Percentiles rank a stretch among this genome's conserved stretches.
These are phyloP conservation scores for Suhomyces kunorum DNA, from an alignment of 1,139 yeast species.

Conservation along the genomic window DNA sequence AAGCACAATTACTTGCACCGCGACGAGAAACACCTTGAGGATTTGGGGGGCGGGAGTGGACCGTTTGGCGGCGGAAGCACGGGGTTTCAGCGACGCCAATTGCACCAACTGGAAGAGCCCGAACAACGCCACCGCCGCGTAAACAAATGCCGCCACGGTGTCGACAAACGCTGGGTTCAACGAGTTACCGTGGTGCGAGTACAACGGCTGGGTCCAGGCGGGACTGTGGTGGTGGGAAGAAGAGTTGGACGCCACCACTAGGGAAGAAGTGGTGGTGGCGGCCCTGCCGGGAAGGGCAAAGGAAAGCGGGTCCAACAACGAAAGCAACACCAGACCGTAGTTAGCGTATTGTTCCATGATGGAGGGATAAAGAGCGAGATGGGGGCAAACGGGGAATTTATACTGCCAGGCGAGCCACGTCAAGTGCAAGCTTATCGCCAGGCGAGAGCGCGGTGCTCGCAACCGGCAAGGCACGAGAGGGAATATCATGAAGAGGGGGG, in stretches of 20 bases:
- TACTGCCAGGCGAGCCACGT: not conserved
- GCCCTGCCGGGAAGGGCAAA: not conserved
- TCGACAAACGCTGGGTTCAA: slow-evolving; percentile 20
- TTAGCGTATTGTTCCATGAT: slow-evolving; percentile 6
- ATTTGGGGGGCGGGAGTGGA: slow-evolving; percentile 17
- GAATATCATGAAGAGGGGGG: no score
- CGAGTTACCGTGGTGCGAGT: slow-evolving; percentile 18
- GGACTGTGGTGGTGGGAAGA: not conserved
- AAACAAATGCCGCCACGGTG: slow-evolving; percentile 5
- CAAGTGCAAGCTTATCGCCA: no score
- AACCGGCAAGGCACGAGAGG: no score
- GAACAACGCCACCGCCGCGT: slow-evolving; percentile 14
- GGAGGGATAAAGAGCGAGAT: not conserved
- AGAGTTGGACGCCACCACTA: not conserved
- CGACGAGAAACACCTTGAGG: slow-evolving; percentile 10
- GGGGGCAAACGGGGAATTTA: not conserved
- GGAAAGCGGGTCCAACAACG: slow-evolving; percentile 8
- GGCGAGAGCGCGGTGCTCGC: no score
- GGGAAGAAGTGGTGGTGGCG: not conserved
- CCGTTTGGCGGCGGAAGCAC: slow-evolving; percentile 4
- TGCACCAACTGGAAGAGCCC: slow-evolving; percentile 17
- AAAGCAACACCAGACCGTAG: slow-evolving; percentile 6
- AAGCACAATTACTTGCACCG: slow-evolving; percentile 8
- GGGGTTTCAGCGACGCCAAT: slow-evolving; percentile 3
- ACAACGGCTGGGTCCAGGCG: slow-evolving; percentile 19